A percentile compares a stretch with the other conserved stretches of the same genome.
phyloP scores from a whole-genome alignment of 2,329 filamentous ascomycete genomes.

The Aciculosporium take region DNA sequence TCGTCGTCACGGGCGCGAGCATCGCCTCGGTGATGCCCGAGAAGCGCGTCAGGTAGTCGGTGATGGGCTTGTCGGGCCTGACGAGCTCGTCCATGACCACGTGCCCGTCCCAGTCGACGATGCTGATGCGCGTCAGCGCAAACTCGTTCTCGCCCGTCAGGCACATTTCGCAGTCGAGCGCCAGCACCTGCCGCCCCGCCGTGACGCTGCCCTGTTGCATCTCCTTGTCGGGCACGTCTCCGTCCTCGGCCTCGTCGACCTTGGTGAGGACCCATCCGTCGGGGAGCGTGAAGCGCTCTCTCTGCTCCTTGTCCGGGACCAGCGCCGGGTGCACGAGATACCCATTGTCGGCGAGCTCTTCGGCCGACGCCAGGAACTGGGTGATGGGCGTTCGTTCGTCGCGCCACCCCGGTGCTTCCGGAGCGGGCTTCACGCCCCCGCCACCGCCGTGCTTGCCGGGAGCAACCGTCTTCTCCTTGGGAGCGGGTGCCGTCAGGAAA shows the following conservation, averaged over 20 bases:
- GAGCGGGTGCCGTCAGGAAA: conserved; percentile 62
- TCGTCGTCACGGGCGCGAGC: conserved; percentile 72
- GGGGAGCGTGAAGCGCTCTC: conserved; percentile 37
- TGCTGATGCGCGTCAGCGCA: conserved; percentile 76
- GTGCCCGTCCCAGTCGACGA: conserved; percentile 74
- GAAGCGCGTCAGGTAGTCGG: conserved; percentile 79
- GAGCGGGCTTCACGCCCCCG: conserved; percentile 40
- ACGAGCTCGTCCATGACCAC: conserved; percentile 81
- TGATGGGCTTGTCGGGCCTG: conserved; percentile 76
- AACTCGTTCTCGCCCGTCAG: conserved; percentile 67
- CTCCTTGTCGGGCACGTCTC: conserved; percentile 50
- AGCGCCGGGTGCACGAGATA: conserved; percentile 73
- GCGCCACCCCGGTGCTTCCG: conserved; percentile 51
- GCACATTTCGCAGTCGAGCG: conserved; percentile 96
- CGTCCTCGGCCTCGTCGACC: conserved; percentile 53
- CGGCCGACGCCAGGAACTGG: conserved; percentile 55
- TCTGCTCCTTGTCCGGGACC: conserved; percentile 43
- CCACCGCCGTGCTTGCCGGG: conserved; percentile 28
- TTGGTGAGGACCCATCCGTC: conserved; percentile 74
- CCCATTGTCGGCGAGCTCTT: conserved; percentile 70
- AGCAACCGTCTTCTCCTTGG: conserved; percentile 52
- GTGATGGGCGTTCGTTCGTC: conserved; percentile 72
- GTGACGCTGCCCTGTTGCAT: conserved; percentile 73
- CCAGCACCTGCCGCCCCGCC: conserved; percentile 62
- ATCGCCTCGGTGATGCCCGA: conserved; percentile 86